Base-by-base conservation (phyloP, 805 yeast species). In the Kazachstania psychrophila region DNA sequence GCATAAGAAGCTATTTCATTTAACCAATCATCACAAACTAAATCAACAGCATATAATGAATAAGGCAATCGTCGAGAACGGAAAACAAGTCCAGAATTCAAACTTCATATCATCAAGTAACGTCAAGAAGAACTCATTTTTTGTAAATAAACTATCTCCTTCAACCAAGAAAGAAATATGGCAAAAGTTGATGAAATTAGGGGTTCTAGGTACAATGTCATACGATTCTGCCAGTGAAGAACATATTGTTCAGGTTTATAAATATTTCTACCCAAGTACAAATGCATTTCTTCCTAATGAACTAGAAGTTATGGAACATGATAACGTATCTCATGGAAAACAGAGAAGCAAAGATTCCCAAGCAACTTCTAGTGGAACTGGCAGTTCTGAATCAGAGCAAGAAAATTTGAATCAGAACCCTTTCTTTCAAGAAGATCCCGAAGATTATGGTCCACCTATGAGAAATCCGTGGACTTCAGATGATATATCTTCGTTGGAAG, bases 181-280 rank as follows among this genome's bases (percentile, higher is more conserved):
- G 62, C 49, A 50, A 14, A 53, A 46, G 34, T 36, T 58, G 31
- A 52, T 51, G 50, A 41, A 42, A 19, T 33, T 56, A 26, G 60
- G 60, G 10, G 60, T 58, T 11, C 35, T 56, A 5, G 62, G 62
- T 7, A 56, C 61, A 4, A 42, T 58, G 7, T 50, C 60, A 2
- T 58, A 49, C 36, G 54, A 52, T 32, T 35, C 52, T 2, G 46
- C 51, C 2, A 49, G 43, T 30, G 62, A 58, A 41, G 54, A 51
- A 13, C 56, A 58, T 32, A 39, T 58, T 25, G 35, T 54, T 12
- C 58, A 55, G 31, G 52, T 52, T 7, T 53, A 55, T 37, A 48
- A 50, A 39, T 56, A 54, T 37, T 58, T 58, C 31, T 56, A 51
- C 30, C 59, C 50, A 6, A 31, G 34, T n/a, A 14, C 29, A 3